Conservation (phyloP, 495 filamentous ascomycete genomes). For the Lasiosphaeria hispida region DNA sequence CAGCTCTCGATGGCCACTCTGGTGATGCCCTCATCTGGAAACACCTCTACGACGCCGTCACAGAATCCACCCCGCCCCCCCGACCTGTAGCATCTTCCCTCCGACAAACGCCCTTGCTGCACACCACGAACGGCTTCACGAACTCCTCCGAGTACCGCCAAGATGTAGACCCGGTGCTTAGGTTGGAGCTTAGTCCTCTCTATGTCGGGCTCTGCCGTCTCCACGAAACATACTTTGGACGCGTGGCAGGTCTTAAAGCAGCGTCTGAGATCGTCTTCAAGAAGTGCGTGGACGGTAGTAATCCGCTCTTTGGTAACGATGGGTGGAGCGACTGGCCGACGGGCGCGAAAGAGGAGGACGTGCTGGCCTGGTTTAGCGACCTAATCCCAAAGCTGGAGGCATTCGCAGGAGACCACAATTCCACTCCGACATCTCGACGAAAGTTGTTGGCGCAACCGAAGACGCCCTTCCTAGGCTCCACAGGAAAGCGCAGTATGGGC, state of each 20-base stretch:
- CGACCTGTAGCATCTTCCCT: conserved; percentile 34
- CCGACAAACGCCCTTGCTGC: conserved; percentile 40
- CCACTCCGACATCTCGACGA: conserved; percentile 25
- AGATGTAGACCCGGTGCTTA: conserved; percentile 41
- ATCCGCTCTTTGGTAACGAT: conserved; percentile 26
- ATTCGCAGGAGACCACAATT: conserved; percentile 23
- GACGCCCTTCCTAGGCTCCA: conserved; percentile 37
- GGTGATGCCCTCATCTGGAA: conserved; percentile 31
- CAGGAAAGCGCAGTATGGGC: conserved; percentile 42
- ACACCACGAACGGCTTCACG: conserved; percentile 42
- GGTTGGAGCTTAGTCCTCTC: conserved; percentile 36
- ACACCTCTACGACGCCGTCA: conserved; percentile 30
- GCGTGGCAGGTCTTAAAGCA: conserved; percentile 30
- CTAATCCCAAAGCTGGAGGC: conserved; percentile 32
- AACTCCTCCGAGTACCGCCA: conserved; percentile 44
- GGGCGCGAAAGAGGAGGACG: conserved; percentile 31
- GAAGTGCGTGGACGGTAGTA: conserved; percentile 34
- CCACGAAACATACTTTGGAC: conserved; percentile 38
- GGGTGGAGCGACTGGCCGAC: conserved; percentile 34
- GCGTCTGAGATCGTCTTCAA: conserved; percentile 37
- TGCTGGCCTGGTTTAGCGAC: conserved; percentile 36
- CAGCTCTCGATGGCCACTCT: too few species aligned
- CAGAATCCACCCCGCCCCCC: conserved; percentile 37
- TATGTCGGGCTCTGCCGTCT: conserved; percentile 39
- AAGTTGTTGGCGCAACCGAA: conserved; percentile 34